Base-by-base conservation (phyloP, 176 grass and related monocot species). In the Paspalum notatum region DNA sequence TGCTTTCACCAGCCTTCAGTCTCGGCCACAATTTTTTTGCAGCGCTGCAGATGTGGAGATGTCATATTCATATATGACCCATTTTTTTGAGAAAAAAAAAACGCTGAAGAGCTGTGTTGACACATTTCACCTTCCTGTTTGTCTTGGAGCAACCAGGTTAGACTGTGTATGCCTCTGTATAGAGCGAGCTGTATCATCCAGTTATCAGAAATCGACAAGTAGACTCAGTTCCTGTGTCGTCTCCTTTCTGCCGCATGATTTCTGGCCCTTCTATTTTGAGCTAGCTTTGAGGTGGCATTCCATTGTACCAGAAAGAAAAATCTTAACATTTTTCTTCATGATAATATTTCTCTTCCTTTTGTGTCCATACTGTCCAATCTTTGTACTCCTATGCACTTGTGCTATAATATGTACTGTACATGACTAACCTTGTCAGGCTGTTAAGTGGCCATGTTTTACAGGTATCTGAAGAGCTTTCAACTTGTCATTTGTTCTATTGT, bases 161-260 rank as follows among this genome's bases (percentile, higher is more conserved):
- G 81, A 62, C 73, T 70, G 76, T 82, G 63, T 82, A 55, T 69
- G 52, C 62, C 54, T 75, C 54, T 89, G 87, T 89, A 85, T 80
- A 89, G 84, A 85, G 78, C 15, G 80, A 82, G 72, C 10, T 82
- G 71, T 72, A 82, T 58, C 56, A 76, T 43, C 72, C 66, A 45
- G 26, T 77, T 89, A 12, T 65, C 26, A 12, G 13, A 89, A 81
- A 77, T 60, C 7, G 5, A 50, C 81, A 82, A 72, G 12, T 89
- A 77, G 87, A 42, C 59, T 64, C 64, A 22, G 48, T 49, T 41
- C 40, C 11, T 48, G 8, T 50, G 64, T 62, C 40, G 26, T 45
- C 25, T 27, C 70, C 9, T 7, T 47, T 55, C 21, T 39, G 7
- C 12, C 37, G 5, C 48, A 37, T 52, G 13, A 12, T 24, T 52